Conservation (phyloP, 139 green algal species). For the Trebouxia sp. region DNA sequence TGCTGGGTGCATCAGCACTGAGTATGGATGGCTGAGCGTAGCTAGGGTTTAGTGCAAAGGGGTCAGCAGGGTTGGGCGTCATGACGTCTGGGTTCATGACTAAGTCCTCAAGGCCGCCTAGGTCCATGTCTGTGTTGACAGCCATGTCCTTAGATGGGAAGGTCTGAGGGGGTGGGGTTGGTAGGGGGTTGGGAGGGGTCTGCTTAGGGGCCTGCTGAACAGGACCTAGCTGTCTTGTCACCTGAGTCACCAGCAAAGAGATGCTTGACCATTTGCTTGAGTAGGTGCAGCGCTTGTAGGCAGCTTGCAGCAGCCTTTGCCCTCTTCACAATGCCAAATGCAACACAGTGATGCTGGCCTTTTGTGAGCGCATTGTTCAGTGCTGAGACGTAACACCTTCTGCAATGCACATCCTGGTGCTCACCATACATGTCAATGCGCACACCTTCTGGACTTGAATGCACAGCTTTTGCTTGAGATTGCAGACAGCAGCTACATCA, state of each 20-base stretch:
- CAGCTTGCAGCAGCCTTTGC: too few species aligned
- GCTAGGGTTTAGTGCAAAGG: not conserved
- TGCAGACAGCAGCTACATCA: too few species aligned
- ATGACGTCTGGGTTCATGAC: constrained; percentile 16
- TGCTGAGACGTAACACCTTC: too few species aligned
- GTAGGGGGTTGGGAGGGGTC: not conserved
- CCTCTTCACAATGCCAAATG: too few species aligned
- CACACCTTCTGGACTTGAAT: too few species aligned
- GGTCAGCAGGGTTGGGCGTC: not conserved
- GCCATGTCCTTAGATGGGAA: not conserved
- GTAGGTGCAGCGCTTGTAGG: too few species aligned
- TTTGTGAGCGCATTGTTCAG: too few species aligned
- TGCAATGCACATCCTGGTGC: too few species aligned
- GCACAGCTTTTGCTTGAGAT: too few species aligned
- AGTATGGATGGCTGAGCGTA: not conserved
- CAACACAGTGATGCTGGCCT: too few species aligned
- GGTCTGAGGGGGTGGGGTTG: not conserved
- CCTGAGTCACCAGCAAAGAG: not conserved
- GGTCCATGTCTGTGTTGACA: not conserved
- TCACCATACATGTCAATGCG: too few species aligned
- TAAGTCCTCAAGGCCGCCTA: constrained; percentile 16
- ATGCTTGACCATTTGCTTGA: too few species aligned
- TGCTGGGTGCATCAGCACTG: not conserved
- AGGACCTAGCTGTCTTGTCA: constrained; percentile 21
- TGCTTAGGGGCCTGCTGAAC: not conserved